Base-by-base conservation (phyloP, 1,139 yeast species). In the Zhuliangozyma parablackwelliae region DNA sequence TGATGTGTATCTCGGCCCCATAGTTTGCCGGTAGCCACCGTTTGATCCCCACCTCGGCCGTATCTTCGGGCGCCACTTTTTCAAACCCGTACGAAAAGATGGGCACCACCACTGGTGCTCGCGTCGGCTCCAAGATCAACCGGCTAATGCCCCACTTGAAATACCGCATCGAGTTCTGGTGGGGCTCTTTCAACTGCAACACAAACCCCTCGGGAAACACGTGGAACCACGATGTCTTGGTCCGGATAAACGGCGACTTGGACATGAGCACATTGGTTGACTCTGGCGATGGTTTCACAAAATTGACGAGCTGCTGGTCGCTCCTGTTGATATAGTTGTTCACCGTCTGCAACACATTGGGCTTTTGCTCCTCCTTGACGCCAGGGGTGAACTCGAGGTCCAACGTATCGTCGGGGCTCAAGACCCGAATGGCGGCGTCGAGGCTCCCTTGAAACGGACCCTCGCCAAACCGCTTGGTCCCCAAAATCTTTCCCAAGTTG, bases 121-220 rank as follows among this genome's bases (percentile, higher is more conserved):
- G 72, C 0, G 94, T 81, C 11, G 94, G 71, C 58, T 92, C 98
- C 38, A 92, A 63, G 5, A 92, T 71, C 47, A 90, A 58, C 47
- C 98, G 71, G 3, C 96, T 75, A 1, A 89, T 80, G 0, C 98
- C 98, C 98, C 98, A 92, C 55, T 88, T 84, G 69, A 92, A 92
- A 58, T 87, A 92, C 44, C 97, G 69, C 90, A 92, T 85, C 4
- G 96, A 86, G 49, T 86, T 82, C 37, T 74, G 69, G 56, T 77
- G 80, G 2, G 97, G 97, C 30, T 81, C 80, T 44, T 81, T 74
- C 25, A 90, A 66, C 57, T 92, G 98, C 37, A 92, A 74, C 1
- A 92, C 97, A 56, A 83, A 86, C 0, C 96, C 96, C 57, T 92
- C 98, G 0, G 98, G 98, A 59, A 88, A 92, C 5, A 90, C 81